Conservation (phyloP, 2,329 filamentous ascomycete genomes). For the Diaporthe destruens region DNA sequence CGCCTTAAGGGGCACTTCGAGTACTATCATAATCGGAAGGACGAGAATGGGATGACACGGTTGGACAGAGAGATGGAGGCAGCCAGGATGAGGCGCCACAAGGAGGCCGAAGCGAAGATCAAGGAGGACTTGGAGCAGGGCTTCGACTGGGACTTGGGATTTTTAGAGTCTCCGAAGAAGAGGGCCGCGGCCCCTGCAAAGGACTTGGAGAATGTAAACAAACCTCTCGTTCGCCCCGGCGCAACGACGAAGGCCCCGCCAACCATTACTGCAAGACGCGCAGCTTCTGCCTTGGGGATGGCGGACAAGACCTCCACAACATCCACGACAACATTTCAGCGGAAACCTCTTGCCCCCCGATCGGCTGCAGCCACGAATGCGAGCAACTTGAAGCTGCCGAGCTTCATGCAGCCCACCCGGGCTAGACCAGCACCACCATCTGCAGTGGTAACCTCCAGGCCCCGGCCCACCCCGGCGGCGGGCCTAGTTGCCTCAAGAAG, state of each 20-base stretch:
- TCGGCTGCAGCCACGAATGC: slow-evolving; percentile 43
- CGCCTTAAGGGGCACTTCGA: slow-evolving; percentile 72
- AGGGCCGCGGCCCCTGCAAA: slow-evolving; percentile 49
- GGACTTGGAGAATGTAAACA: slow-evolving; percentile 35
- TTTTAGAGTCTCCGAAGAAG: slow-evolving; percentile 61
- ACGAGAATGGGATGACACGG: slow-evolving; percentile 74
- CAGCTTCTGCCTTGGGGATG: slow-evolving; percentile 66
- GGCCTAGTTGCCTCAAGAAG: slow-evolving; percentile 78
- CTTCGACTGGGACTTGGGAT: slow-evolving; percentile 41
- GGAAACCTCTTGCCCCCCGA: slow-evolving; percentile 40
- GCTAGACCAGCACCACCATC: slow-evolving; percentile 52
- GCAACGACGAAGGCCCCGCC: slow-evolving; percentile 53
- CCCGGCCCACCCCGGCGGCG: slow-evolving; percentile 62
- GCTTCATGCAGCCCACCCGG: slow-evolving; percentile 40
- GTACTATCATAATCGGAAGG: slow-evolving; percentile 72
- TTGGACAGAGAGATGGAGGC: slow-evolving; percentile 72
- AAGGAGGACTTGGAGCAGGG: slow-evolving; percentile 74
- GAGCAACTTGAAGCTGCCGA: slow-evolving; percentile 39
- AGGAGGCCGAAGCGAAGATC: slow-evolving; percentile 75
- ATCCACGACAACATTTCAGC: slow-evolving; percentile 45
- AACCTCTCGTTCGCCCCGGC: slow-evolving; percentile 40
- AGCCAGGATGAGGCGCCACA: slow-evolving; percentile 62
- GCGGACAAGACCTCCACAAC: slow-evolving; percentile 44
- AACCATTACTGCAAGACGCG: slow-evolving; percentile 67
- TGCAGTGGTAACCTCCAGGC: slow-evolving; percentile 47